Evolutionary conservation across 768 basidiomycete species (phyloP), one percentile per base, ranked within the genome.

Genomic region (Tricholomella constricta): DNA sequence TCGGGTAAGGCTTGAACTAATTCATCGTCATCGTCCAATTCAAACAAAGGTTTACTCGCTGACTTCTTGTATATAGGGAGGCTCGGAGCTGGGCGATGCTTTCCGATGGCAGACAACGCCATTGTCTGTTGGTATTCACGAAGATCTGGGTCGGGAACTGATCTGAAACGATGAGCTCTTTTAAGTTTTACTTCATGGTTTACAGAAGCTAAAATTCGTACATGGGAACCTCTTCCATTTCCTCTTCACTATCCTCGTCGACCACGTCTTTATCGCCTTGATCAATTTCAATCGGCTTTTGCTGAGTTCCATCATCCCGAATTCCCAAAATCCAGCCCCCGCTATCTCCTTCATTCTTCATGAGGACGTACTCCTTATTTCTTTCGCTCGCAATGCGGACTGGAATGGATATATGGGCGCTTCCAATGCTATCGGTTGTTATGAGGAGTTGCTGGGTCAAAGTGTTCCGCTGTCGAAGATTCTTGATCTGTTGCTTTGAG

Each of bases 321-420:
- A 98, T 87, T 3, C 96, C 96, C 15, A 99, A 74, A 35, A 95
- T 85, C 96, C 97, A 99, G 1, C 97, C 97, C 2, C 95, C 94
- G 19, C 82, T 85, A 14, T 73, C 83, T 29, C 88, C 87, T 57
- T 92, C 86, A 62, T 97, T 96, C 75, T 96, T 96, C 53, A 98
- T 78, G 53, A 99, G 77, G n/a, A 98, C 77, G 69, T 99, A 99
- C 67, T 97, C 86, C 66, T 84, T 87, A 64, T 98, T 98, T 56
- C 95, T 76, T 69, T 98, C 95, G 60, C 93, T 94, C 1, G 97
- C 97, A 56, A 99, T 91, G 19, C 97, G 83, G 27, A 96, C 82
- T 34, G 96, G 96, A 50, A 98, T 98, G 3, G 86, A 84, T 44
- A 98, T 80, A 65, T 93, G 82, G 0, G 92, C 91, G 63, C 86